Percentiles rank a stretch among this genome's conserved stretches.
phyloP scores from a whole-genome alignment of 2,329 filamentous ascomycete genomes.

The Sporothrix phasma region DNA sequence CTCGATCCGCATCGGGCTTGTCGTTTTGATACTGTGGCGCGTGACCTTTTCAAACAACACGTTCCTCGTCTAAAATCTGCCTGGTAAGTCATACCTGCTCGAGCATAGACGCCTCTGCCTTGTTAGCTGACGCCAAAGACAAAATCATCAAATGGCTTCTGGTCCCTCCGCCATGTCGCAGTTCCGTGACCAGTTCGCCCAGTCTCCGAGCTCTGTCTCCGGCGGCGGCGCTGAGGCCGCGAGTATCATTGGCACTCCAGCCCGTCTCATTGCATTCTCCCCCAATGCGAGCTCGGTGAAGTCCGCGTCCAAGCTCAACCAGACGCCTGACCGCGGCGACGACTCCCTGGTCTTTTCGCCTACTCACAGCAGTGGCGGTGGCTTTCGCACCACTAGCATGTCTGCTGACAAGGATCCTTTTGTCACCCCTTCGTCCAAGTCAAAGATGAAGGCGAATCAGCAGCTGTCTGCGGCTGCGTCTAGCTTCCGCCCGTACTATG shows the following conservation, averaged over 20 bases:
- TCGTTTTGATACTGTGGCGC: no score
- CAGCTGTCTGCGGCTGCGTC: constrained; percentile 56
- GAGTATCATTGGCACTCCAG: constrained; percentile 44
- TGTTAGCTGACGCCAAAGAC: background rate
- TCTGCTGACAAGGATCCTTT: constrained; percentile 45
- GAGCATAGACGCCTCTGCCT: no score
- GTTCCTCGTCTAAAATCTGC: background rate
- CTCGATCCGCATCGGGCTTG: background rate
- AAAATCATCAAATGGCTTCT: background rate
- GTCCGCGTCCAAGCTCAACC: constrained; percentile 29
- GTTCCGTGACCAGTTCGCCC: constrained; percentile 31
- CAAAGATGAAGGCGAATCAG: constrained; percentile 27
- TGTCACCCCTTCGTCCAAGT: constrained; percentile 29
- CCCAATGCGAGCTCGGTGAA: constrained; percentile 45
- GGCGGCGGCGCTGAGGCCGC: constrained; percentile 4
- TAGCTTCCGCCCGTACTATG: constrained; percentile 45
- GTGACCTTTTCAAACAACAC: background rate
- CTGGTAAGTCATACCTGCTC: background rate
- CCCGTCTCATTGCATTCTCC: constrained; percentile 53
- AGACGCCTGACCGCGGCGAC: constrained; percentile 25
- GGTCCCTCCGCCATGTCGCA: constrained; percentile 29
- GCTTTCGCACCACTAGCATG: constrained; percentile 21
- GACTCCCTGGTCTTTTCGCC: constrained; percentile 23
- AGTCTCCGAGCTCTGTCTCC: constrained; percentile 41
- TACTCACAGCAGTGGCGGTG: constrained; percentile 21